phyloP scores from a whole-genome alignment of 208 protist genomes.

The Wallacemonas sp. region DNA sequence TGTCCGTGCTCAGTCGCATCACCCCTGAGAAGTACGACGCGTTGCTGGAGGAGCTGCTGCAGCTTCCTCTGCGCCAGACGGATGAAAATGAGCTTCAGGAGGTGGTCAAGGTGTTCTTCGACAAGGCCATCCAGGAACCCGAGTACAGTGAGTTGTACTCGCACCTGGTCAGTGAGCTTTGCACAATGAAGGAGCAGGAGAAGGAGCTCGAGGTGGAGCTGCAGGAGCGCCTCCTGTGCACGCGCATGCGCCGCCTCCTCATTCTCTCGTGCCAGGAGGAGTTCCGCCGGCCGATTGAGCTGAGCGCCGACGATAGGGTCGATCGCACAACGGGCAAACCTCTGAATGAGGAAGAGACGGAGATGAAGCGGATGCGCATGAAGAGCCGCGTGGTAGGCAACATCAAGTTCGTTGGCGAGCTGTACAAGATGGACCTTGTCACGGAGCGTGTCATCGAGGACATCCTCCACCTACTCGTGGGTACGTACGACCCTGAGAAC shows the following conservation, averaged over 20 bases:
- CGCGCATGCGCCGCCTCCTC: conserved; percentile 57
- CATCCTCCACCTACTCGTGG: conserved; percentile 65
- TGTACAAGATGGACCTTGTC: conserved; percentile 73
- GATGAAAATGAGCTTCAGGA: conserved; percentile 81
- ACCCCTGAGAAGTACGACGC: conserved; percentile 78
- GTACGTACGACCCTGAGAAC: conserved; percentile 43
- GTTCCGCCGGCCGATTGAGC: conserved; percentile 68
- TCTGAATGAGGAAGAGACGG: conserved; percentile 65
- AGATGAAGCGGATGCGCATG: conserved; percentile 58
- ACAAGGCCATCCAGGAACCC: conserved; percentile 85
- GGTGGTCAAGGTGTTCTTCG: conserved; percentile 81
- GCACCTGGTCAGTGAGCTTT: conserved; percentile 63
- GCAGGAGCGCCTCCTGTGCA: conserved; percentile 56
- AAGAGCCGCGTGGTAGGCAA: conserved; percentile 82
- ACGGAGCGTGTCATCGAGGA: conserved; percentile 55
- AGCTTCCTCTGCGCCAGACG: conserved; percentile 74
- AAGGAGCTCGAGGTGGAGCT: conserved; percentile 46
- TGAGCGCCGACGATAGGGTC: conserved; percentile 64
- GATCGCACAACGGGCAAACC: conserved; percentile 64
- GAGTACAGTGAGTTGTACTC: conserved; percentile 80
- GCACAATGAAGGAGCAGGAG: conserved; percentile 55
- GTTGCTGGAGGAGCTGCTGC: conserved; percentile 65
- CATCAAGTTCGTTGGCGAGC: conserved; percentile 85
- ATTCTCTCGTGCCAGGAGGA: conserved; percentile 61
- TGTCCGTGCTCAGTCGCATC: conserved; percentile 85